Conservation (phyloP, 306 rosid species). For the Sicyos baderoa region DNA sequence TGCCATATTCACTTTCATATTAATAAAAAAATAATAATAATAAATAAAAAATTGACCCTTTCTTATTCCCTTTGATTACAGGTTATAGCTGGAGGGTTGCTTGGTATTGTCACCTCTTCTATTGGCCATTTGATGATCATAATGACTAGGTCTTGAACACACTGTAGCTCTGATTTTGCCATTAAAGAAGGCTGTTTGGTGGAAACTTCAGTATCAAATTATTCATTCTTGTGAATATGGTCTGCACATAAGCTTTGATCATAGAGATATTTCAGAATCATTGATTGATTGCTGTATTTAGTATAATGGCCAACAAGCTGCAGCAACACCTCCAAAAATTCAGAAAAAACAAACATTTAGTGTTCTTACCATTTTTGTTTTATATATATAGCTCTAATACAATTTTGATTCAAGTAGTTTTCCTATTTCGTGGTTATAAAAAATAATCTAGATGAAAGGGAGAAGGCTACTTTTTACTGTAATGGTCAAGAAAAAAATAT, state of each 20-base stretch:
- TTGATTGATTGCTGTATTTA: conserved; percentile 14
- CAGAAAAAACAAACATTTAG: conserved; percentile 10
- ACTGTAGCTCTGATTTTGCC: too few species aligned
- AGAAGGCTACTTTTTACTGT: neutral
- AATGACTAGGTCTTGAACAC: conserved; percentile 22
- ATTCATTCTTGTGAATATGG: conserved; percentile 17
- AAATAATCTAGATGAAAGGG: neutral
- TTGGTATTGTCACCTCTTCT: conserved; percentile 53
- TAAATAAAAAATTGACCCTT: neutral
- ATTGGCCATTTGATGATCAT: conserved; percentile 53
- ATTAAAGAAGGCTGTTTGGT: neutral
- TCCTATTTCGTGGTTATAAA: neutral
- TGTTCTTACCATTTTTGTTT: neutral
- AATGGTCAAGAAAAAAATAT: neutral
- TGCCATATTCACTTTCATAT: too few species aligned
- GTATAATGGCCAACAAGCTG: conserved; percentile 13
- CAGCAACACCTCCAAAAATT: conserved; percentile 3
- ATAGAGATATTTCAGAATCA: conserved; percentile 9
- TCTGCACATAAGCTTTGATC: conserved; percentile 11
- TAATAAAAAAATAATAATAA: too few species aligned
- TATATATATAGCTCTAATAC: neutral
- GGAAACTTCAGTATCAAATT: neutral
- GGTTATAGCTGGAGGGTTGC: conserved; percentile 81
- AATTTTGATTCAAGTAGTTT: conserved; percentile 4
- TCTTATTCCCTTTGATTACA: conserved; percentile 31